These are phyloP conservation scores for Backusella macrospora DNA, from an alignment of 192 early-diverging fungal genomes.

Conservation along the genomic window DNA sequence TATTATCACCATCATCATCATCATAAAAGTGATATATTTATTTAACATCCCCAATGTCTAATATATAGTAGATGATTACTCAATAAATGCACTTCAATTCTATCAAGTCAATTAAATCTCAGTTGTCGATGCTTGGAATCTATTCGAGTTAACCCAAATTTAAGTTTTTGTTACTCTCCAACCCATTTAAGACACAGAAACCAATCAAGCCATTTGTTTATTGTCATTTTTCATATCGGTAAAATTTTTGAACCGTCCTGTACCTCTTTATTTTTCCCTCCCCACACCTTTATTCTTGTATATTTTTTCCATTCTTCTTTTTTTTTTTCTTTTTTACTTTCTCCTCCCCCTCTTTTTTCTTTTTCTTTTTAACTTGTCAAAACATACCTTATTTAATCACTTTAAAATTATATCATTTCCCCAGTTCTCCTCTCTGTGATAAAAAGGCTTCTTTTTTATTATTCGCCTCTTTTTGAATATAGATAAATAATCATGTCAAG, in stretches of 20 bases:
- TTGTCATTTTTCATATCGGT: slow-evolving; percentile 1
- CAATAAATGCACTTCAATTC: too few species aligned
- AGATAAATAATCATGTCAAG: background rate
- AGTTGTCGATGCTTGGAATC: too few species aligned
- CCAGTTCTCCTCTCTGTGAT: background rate
- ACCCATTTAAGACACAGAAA: slow-evolving; percentile 27
- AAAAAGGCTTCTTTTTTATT: background rate
- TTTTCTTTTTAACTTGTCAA: background rate
- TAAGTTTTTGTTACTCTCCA: too few species aligned
- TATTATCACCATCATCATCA: too few species aligned
- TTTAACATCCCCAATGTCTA: too few species aligned
- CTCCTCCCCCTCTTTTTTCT: slow-evolving; percentile 9
- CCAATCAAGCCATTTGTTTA: background rate
- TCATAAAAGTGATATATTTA: too few species aligned
- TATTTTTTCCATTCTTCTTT: slow-evolving; percentile 19
- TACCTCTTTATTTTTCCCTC: background rate
- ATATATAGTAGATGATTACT: too few species aligned
- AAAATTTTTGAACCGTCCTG: background rate
- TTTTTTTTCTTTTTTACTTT: background rate
- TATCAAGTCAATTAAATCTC: too few species aligned
- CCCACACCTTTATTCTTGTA: background rate
- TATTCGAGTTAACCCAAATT: too few species aligned
- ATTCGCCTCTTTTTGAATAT: background rate
- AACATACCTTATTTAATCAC: background rate
- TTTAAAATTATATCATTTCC: background rate